Conservation (phyloP, 306 rosid genomes). For the Sophora flavescens region DNA sequence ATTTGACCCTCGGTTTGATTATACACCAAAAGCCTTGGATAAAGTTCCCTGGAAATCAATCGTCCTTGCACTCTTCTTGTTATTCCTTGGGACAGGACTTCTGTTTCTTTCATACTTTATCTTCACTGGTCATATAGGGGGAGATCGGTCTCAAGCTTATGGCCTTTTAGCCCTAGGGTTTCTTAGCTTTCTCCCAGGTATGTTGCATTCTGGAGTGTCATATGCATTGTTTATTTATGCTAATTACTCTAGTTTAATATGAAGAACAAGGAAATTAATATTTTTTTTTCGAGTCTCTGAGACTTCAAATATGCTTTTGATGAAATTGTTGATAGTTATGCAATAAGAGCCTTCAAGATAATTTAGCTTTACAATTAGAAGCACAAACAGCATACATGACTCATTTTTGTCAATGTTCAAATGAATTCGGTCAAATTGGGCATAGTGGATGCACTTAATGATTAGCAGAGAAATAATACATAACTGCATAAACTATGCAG, state of each 20-base stretch:
- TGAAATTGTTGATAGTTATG: conserved; percentile 31
- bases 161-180: conserved; percentile 86
- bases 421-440: conserved; percentile 29
- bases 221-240: conserved; percentile 22
- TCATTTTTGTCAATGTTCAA: conserved; percentile 22
- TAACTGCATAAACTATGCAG: background rate
- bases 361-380: conserved; percentile 20
- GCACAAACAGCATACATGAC: conserved; percentile 10
- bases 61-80: conserved; percentile 80
- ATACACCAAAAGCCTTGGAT: conserved; percentile 76
- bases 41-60: conserved; percentile 97
- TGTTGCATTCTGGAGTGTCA: conserved; percentile 29
- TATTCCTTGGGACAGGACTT: conserved; percentile 76
- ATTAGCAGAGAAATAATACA: conserved; percentile 26
- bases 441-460: conserved; percentile 20
- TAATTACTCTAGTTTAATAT: conserved; percentile 15
- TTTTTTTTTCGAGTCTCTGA: conserved; percentile 9
- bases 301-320: conserved; percentile 19
- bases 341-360: background rate
- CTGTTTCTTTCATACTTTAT: conserved; percentile 85
- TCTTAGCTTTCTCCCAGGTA: conserved; percentile 97
- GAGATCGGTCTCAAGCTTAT: conserved; percentile 89
- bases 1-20: conserved; percentile 89
- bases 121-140: conserved; percentile 94
- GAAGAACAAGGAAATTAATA: conserved; percentile 4